Evolutionary conservation across 306 rosid species (phyloP), one percentile per base, ranked within the genome.

Genomic region (Abrus precatorius): DNA sequence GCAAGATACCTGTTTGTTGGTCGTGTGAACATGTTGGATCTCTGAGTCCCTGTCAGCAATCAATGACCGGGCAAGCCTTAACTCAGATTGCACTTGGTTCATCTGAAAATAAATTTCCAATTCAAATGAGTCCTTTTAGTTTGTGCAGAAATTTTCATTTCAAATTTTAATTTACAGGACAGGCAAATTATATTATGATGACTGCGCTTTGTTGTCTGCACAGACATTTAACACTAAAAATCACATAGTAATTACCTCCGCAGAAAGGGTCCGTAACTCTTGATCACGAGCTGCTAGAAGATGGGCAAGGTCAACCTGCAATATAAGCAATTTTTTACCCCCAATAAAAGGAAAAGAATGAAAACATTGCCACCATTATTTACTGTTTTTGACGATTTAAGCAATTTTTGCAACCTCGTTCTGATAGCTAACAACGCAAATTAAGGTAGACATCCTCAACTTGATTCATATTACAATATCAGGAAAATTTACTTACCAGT

Each of bases 241-340:
- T 20, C 41, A 20, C 77, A 59, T 53, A 63, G 69, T 38, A 78
- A 78, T 67, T 90, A 96, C 98, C 98, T 96, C 99, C 5, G 99
- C 99, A 20, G 97, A 88, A 77, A 93, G 91, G 3, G 99, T 93
- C 79, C 99, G 86, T 62, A 96, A 82, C 86, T 96, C 99, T 84
- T 96, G 99, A 87, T 96, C 99, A 81, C 98, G 98, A 48, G 94
- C 97, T 54, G 99, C 98, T 78, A 96, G 85, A 72, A 96, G 81
- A 82, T 96, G 99, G 64, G 98, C 99, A 72, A 96, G 98, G 87
- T 96, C 99, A 91, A 96, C 99, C 99, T 96, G 94, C 36, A 88
- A 79, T 41, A 72, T 57, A 72, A 75, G 48, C 36, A 74, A 89
- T 53, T 66, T 41, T 60, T 28, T 66, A 38, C 64, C 32, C 2